Conservation (phyloP, 2,329 filamentous ascomycete species). For the Neurospora sp. region DNA sequence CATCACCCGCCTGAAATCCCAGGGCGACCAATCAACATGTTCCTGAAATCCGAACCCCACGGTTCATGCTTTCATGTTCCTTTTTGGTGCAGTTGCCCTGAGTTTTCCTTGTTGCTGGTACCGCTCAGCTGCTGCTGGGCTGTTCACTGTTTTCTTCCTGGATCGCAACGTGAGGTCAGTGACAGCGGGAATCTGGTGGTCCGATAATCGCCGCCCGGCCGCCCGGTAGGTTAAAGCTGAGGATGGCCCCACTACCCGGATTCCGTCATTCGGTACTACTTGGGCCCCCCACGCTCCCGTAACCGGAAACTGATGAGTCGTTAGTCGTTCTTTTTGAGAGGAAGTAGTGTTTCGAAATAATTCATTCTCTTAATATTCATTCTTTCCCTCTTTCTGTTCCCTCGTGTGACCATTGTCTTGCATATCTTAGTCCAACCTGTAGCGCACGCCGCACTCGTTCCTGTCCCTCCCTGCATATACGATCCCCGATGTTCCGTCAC, state of each 20-base stretch:
- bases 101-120: not conserved
- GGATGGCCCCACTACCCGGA: not conserved
- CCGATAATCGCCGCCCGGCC: not conserved
- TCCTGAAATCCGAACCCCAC: not conserved
- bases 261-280: not conserved
- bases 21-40: not conserved
- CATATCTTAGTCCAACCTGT: not conserved
- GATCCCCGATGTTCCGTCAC: conserved; percentile 54
- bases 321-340: not conserved
- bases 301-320: not conserved
- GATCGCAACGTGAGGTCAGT: not conserved
- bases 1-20: not conserved
- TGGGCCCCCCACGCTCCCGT: not conserved
- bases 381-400: not conserved
- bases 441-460: not conserved
- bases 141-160: not conserved
- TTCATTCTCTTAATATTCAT: not conserved
- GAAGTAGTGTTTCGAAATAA: not conserved
- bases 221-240: not conserved
- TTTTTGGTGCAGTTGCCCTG: not conserved
- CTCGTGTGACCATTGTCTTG: not conserved
- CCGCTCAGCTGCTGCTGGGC: not conserved
- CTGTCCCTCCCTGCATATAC: not conserved
- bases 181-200: not conserved
- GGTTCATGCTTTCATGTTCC: not conserved